These are phyloP conservation scores for Pelargonium myrrhifolium DNA, from an alignment of 441 rosid genomes.

Conservation along the genomic window DNA sequence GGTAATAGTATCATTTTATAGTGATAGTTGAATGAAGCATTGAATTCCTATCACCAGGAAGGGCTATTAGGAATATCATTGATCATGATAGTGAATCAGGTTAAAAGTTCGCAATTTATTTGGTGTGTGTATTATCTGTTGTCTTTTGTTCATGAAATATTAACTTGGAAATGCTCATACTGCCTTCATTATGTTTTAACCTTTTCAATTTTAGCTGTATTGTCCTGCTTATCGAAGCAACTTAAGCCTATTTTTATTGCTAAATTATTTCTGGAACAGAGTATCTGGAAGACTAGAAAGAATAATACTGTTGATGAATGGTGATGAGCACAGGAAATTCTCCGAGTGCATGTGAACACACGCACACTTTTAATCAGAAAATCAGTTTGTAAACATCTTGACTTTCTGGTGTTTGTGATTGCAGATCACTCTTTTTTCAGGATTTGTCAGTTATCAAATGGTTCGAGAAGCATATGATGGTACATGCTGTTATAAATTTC, in stretches of 20 bases:
- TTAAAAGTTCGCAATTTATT: not conserved
- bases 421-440: conserved; percentile 96
- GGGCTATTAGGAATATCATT: not conserved
- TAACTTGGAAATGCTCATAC: not conserved
- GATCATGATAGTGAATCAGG: not conserved
- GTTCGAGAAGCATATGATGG: conserved; percentile 96
- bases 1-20: not conserved
- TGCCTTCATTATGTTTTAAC: not conserved
- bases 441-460: conserved; percentile 96
- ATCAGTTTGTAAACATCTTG: conserved; percentile 7
- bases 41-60: not conserved
- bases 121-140: not conserved
- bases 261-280: not conserved
- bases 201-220: not conserved
- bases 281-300: not conserved
- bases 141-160: not conserved
- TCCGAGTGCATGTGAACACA: not conserved
- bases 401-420: conserved; percentile 30
- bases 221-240: not conserved
- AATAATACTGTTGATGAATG: no score
- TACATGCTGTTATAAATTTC: conserved; percentile 20
- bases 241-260: not conserved
- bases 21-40: not conserved
- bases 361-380: not conserved
- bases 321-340: no score